Base-by-base conservation (phyloP, 352 stramenopile genomes). In the Globisporangium abappressorium region DNA sequence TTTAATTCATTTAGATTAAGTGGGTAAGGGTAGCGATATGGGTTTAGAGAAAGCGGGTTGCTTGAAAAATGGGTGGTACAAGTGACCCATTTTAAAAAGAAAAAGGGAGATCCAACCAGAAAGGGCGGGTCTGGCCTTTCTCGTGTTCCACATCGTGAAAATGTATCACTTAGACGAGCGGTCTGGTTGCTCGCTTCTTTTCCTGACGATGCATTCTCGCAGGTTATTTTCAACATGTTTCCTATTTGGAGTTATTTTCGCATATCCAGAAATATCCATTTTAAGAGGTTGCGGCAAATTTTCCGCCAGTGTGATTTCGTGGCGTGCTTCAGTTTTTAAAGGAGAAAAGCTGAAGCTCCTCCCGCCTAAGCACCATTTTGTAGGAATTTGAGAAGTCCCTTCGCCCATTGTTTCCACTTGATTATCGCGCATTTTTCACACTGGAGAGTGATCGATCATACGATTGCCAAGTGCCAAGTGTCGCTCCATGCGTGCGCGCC, bases 271-370 rank as follows among this genome's bases (percentile, higher is more conserved):
- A 38, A 58, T 58, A 58, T 58, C 2, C 11, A 15, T 8, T 58
- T 0, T 2, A 2, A 24, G 2, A 58, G 54, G 26, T 41, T 26
- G 2, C 22, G 2, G 15, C 12, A 8, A 38, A 11, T 33, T 24
- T 30, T 38, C 26, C 15, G 51, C 34, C 26, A n/a, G 36, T 43
- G 36, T 43, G 36, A 14, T 12, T 43, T 43, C 22, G 14, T 57
- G 26, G 49, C 26, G 53, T 57, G 53, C 53, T 57, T 57, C 53
- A 57, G 53, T 36, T 28, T 28, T 24, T 15, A 57, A 57, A 57
- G 9, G 11, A 5, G 5, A 57, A 56, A 56, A 33, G 49, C 49
- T 56, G 51, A 57, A 57, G 51, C 24, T 57, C 51, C 51, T 34
- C 5, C 12, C 47, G n/a, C n/a, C 47, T 12, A 36, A 57, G 53